Evolutionary conservation across 371 early-diverging fungal genomes (phyloP), one percentile per base, ranked within the genome.

Genomic region (Mucor sp.): DNA sequence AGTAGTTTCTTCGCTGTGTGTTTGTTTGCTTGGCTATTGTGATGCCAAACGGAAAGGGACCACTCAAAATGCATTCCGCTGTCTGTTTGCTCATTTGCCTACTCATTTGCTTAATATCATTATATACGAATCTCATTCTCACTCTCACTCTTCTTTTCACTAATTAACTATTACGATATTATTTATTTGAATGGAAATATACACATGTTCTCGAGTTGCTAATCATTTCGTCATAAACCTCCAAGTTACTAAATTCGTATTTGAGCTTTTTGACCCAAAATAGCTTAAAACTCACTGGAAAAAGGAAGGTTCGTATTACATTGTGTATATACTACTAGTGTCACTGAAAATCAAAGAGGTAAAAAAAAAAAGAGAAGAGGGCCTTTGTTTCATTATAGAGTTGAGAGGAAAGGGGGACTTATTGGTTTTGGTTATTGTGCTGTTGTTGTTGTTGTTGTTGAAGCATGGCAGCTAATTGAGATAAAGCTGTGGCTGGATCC

Each of bases 401-500:
- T 35, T 33, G 28, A 28, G 17, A 32, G 15, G 30, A 56, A 14
- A 11, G 32, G 32, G n/a, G 6, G 9, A n/a, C 41, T 63, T 63
- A 55, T 55, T 63, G 56, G 1, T 59, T 59, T 47, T 60, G 65
- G n/a, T 65, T 62, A 27, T 70, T 65, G 25, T 70, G 35, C 33
- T 65, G 62, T 39, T 66, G 67, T 30, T 70, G 71, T 37, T 65
- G 67, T 23, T 70, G 71, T 30, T 70, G 71, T 60, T 71, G 71
- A 60, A 71, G 60, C 32, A 71, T 43, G 11, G 63, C 64, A 9
- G 71, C 71, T 60, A 71, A 61, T 33, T 71, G 67, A 39, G 67
- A 60, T 32, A 71, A 58, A 47, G 71, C 71, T 56, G 71, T 71
- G 44, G 71, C 71, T 63, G 71, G 67, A 50, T 71, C 71, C 71